Evolutionary conservation across 768 basidiomycete genomes (phyloP), one percentile per base, ranked within the genome.

Genomic region (Pisolithus orientalis): DNA sequence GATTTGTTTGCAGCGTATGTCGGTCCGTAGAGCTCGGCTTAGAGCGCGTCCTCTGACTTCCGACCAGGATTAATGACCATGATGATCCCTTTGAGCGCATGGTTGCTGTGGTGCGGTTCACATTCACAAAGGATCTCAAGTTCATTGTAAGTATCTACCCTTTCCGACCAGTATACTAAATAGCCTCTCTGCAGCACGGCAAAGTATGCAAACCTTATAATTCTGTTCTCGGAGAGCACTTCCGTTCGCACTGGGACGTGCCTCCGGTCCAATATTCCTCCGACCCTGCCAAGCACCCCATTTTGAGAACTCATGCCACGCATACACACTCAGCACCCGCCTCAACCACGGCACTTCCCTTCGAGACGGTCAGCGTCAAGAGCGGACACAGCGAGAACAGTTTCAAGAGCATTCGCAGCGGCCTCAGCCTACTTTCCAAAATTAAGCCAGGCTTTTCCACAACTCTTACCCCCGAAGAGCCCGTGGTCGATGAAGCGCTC

Each of bases 121-220:
- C 84, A 6, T 91, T 95, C 66, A 87, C 90, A 46, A 96, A 96
- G 65, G 93, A 97, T 62, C 84, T 96, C 67, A 95, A 94, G 72
- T 93, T 90, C 63, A 73, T 95, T 46, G 90, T 90, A 59, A 61
- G 86, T 78, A 17, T 43, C 28, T 5, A 27, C 25, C 39, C 44
- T 11, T 39, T 51, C 38, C 17, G 17, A 21, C 34, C 21, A 27
- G 1, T n/a, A 21, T 43, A n/a, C 29, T 31, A 38, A 52, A 45
- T 49, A 57, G 43, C 53, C 14, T 43, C 39, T 25, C 24, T 47
- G 21, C 63, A 93, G 90, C 84, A 90, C 53, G 91, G 92, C 24
- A 92, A 91, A 70, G 82, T 96, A 21, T 91, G 90, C 76, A 97
- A 97, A 65, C 94, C 95, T 0, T 88, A 90, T 73, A 91, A 88